Percentiles rank a stretch among this genome's conserved stretches.
phyloP scores from a whole-genome alignment of 805 yeast species.

The Suhomyces sp. region DNA sequence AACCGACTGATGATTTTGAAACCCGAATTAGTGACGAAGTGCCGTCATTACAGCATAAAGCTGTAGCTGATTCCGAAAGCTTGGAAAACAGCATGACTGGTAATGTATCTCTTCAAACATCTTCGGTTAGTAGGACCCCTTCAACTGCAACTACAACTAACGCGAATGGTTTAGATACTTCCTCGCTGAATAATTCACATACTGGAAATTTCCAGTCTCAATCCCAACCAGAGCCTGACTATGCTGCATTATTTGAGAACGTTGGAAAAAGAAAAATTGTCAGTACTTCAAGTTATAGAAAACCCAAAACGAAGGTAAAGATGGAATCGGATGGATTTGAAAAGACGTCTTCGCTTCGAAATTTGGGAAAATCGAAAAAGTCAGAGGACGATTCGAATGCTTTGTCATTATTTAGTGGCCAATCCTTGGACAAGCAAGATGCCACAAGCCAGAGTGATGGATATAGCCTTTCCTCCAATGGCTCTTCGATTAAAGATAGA shows the following conservation, averaged over 20 bases:
- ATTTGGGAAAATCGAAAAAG: too few species aligned
- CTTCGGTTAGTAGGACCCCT: constrained; percentile 20
- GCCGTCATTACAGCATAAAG: constrained; percentile 3
- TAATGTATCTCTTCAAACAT: constrained; percentile 12
- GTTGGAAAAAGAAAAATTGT: constrained; percentile 42
- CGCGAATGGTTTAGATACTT: constrained; percentile 12
- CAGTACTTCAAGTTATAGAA: constrained; percentile 20
- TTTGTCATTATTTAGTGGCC: background rate
- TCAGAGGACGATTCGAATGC: too few species aligned
- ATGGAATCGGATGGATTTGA: constrained; percentile 14
- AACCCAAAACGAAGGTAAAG: constrained; percentile 24
- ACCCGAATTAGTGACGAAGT: constrained; percentile 6
- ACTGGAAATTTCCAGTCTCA: constrained; percentile 6
- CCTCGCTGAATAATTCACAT: constrained; percentile 17
- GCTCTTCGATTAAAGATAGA: constrained; percentile 2
- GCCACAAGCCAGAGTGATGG: background rate
- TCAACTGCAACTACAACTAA: constrained; percentile 14
- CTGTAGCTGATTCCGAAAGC: constrained; percentile 10
- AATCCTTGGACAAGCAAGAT: background rate
- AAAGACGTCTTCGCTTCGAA: constrained; percentile 4
- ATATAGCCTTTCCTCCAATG: constrained; percentile 14
- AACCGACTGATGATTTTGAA: constrained; percentile 9
- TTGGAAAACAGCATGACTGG: constrained; percentile 8
- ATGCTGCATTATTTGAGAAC: constrained; percentile 43
- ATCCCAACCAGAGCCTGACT: constrained; percentile 33